phyloP scores from a whole-genome alignment of 495 filamentous ascomycete species.

The Xanthoparmelia taractica region DNA sequence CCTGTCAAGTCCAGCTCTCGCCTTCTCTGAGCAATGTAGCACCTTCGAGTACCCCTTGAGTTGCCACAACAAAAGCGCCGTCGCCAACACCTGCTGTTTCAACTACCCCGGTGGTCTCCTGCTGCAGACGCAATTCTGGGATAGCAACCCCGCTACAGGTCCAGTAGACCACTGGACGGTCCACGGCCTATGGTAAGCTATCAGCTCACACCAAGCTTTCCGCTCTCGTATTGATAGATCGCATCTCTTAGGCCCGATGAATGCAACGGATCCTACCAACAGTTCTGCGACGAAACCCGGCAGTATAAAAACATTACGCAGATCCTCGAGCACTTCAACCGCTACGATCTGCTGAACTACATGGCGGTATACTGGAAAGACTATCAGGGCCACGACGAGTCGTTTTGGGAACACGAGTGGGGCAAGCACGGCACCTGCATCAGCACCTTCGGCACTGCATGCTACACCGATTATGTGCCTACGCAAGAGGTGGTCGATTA shows the following conservation, averaged over 20 bases:
- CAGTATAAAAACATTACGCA: slow-evolving; percentile 61
- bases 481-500: slow-evolving; percentile 54
- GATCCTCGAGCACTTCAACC: slow-evolving; percentile 54
- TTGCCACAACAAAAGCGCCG: background rate
- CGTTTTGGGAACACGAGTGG: slow-evolving; percentile 81
- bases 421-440: slow-evolving; percentile 66
- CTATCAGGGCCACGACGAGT: slow-evolving; percentile 52
- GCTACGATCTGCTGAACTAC: slow-evolving; percentile 53
- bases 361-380: slow-evolving; percentile 77
- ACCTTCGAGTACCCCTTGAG: slow-evolving; percentile 2
- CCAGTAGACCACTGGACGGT: slow-evolving; percentile 74
- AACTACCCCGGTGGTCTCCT: slow-evolving; percentile 13
- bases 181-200: slow-evolving; percentile 63
- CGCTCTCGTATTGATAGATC: background rate
- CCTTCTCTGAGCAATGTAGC: slow-evolving; percentile 4
- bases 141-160: slow-evolving; percentile 59
- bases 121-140: slow-evolving; percentile 77
- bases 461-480: slow-evolving; percentile 59
- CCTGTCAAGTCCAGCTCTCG: background rate
- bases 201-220: background rate
- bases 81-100: slow-evolving; percentile 11
- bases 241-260: slow-evolving; percentile 55
- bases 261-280: slow-evolving; percentile 71
- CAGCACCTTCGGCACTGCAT: slow-evolving; percentile 55
- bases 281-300: slow-evolving; percentile 59